Conservation (phyloP, 208 protist species). For the Leishmania arabica region DNA sequence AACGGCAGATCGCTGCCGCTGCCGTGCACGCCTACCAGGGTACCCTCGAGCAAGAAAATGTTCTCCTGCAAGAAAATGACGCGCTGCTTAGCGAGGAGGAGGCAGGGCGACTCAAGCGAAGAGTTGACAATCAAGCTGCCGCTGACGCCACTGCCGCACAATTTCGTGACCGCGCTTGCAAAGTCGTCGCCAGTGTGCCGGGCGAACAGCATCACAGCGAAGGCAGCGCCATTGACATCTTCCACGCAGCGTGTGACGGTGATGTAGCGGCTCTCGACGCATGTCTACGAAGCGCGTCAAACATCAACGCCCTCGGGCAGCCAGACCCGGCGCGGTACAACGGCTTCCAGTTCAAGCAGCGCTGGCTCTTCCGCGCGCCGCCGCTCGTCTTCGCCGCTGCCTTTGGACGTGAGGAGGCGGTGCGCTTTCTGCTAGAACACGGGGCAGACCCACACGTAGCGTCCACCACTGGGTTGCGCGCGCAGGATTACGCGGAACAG, state of each 20-base stretch:
- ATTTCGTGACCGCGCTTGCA: conserved; percentile 20
- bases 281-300: conserved; percentile 25
- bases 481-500: conserved; percentile 69
- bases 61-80: conserved; percentile 14
- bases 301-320: conserved; percentile 71
- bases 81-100: conserved; percentile 28
- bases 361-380: conserved; percentile 71
- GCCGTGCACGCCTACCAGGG: conserved; percentile 20
- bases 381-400: conserved; percentile 78
- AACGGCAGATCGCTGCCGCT: conserved; percentile 21
- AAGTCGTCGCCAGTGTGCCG: conserved; percentile 20
- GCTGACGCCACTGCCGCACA: conserved; percentile 23
- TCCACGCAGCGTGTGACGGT: conserved; percentile 78
- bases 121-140: conserved; percentile 7
- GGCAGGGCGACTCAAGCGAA: conserved; percentile 13
- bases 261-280: conserved; percentile 47
- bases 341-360: conserved; percentile 73
- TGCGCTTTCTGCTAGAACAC: conserved; percentile 55
- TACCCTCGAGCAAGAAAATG: conserved; percentile 5
- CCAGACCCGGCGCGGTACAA: conserved; percentile 58
- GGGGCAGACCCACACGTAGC: conserved; percentile 45
- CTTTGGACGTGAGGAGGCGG: conserved; percentile 79
- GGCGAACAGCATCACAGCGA: not conserved
- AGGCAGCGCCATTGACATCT: conserved; percentile 47
- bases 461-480: conserved; percentile 67